Conservation (phyloP, 352 stramenopile species). For the Blastocystis sp. region DNA sequence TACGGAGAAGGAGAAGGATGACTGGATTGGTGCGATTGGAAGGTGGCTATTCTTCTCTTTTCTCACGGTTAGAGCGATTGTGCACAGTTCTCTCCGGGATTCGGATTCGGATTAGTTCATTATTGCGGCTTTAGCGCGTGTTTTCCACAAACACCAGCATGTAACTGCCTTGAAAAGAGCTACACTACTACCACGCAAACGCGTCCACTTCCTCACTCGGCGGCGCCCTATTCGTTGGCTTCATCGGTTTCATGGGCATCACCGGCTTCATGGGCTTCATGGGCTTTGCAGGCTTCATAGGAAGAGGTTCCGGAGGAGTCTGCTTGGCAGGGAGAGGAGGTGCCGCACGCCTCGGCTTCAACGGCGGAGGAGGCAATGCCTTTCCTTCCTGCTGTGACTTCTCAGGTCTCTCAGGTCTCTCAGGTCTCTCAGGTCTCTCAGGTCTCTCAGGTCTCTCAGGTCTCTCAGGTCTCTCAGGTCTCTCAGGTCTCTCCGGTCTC, state of each 20-base stretch:
- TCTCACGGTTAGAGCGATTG: slow-evolving; percentile 24
- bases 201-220: not conserved
- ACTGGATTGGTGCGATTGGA: slow-evolving; percentile 79
- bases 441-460: too few species aligned
- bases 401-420: slow-evolving; percentile 1
- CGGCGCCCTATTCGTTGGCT: not conserved
- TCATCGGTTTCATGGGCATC: not conserved
- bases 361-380: not conserved
- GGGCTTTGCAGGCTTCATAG: not conserved
- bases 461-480: too few species aligned
- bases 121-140: not conserved
- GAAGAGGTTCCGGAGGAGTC: not conserved
- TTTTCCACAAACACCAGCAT: not conserved
- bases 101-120: slow-evolving; percentile 45
- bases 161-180: not conserved
- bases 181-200: not conserved
- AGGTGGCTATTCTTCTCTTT: not conserved
- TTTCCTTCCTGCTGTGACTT: not conserved
- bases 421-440: slow-evolving; percentile 24
- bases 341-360: not conserved
- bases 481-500: too few species aligned
- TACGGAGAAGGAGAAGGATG: slow-evolving; percentile 85
- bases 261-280: not conserved
- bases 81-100: slow-evolving; percentile 28
- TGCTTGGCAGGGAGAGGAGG: not conserved